A percentile compares a stretch with the other conserved stretches of the same genome.
Evolutionary conservation across 2,329 filamentous ascomycete species (phyloP).

Genomic region (Rutstroemia sp.): DNA sequence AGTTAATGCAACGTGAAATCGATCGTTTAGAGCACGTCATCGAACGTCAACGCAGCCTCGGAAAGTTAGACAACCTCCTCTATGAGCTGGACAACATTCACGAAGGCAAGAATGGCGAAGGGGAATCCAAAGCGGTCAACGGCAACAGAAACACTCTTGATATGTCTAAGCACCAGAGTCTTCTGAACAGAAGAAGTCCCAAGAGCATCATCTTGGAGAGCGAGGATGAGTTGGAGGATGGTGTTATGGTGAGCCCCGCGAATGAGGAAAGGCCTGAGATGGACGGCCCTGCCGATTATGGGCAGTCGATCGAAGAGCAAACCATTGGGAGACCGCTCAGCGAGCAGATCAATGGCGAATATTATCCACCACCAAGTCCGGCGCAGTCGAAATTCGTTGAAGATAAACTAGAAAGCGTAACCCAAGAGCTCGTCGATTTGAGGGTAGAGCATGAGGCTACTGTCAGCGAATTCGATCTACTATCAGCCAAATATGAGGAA

Average conservation of each 20-base stretch:
- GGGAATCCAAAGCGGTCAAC: slow-evolving; percentile 33
- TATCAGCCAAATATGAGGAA: slow-evolving; percentile 86
- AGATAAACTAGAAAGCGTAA: slow-evolving; percentile 87
- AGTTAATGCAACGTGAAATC: slow-evolving; percentile 95
- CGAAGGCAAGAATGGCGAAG: slow-evolving; percentile 40
- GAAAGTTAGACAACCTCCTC: slow-evolving; percentile 86
- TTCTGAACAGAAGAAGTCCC: slow-evolving; percentile 45
- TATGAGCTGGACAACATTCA: slow-evolving; percentile 80
- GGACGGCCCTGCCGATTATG: slow-evolving; percentile 29
- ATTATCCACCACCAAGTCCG: slow-evolving; percentile 49
- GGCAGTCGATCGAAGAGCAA: slow-evolving; percentile 32
- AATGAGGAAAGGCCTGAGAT: slow-evolving; percentile 19
- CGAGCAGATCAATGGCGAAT: slow-evolving; percentile 22
- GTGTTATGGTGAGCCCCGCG: slow-evolving; percentile 12
- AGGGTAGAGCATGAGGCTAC: slow-evolving; percentile 85
- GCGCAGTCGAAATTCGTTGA: slow-evolving; percentile 80
- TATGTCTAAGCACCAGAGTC: slow-evolving; percentile 44
- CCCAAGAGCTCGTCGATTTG: slow-evolving; percentile 84
- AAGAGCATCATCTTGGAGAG: slow-evolving; percentile 48
- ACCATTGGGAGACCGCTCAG: slow-evolving; percentile 27
- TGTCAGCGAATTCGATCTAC: slow-evolving; percentile 69
- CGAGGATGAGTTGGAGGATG: slow-evolving; percentile 24
- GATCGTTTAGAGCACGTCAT: slow-evolving; percentile 91
- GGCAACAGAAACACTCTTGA: slow-evolving; percentile 32
- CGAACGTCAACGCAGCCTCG: slow-evolving; percentile 88